Evolutionary conservation across 768 basidiomycete species (phyloP).

Genomic region (Boletus speciosus): DNA sequence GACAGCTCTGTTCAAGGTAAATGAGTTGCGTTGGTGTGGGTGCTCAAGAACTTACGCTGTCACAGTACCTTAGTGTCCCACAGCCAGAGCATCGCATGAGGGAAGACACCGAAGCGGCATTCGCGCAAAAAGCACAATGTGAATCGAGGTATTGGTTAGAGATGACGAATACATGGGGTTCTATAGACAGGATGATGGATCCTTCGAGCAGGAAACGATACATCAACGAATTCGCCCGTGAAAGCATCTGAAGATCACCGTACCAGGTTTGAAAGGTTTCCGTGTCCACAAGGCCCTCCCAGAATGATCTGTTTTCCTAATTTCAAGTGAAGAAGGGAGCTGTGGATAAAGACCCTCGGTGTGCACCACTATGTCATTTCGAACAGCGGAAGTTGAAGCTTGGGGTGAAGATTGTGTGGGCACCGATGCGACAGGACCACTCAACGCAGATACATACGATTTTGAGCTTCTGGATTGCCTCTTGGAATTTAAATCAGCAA

Average conservation of each 20-base stretch:
- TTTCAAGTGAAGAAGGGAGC: conserved; percentile 42
- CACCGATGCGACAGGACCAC: conserved; percentile 20
- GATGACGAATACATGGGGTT: conserved; percentile 62
- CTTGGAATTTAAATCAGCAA: conserved; percentile 30
- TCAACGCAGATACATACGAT: conserved; percentile 36
- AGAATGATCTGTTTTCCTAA: conserved; percentile 32
- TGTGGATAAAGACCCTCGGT: conserved; percentile 18
- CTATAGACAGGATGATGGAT: conserved; percentile 48
- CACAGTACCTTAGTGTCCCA: conserved; percentile 70
- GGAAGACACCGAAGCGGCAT: conserved; percentile 31
- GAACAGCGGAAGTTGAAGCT: conserved; percentile 9
- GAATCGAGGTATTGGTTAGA: conserved; percentile 57
- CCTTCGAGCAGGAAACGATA: conserved; percentile 41
- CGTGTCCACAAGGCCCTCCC: conserved; percentile 50
- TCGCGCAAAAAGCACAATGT: conserved; percentile 70
- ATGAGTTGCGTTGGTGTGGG: neutral
- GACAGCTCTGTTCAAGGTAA: conserved; percentile 49
- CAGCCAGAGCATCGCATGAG: conserved; percentile 77
- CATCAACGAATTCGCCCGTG: neutral
- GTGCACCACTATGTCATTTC: conserved; percentile 2
- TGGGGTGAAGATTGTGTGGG: conserved; percentile 24
- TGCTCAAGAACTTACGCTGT: conserved; percentile 44
- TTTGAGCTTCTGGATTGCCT: conserved; percentile 29
- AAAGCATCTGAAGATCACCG: neutral
- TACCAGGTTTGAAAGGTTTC: conserved; percentile 37